Evolutionary conservation across 352 stramenopile genomes (phyloP).

Genomic region (Pythium chondricola): DNA sequence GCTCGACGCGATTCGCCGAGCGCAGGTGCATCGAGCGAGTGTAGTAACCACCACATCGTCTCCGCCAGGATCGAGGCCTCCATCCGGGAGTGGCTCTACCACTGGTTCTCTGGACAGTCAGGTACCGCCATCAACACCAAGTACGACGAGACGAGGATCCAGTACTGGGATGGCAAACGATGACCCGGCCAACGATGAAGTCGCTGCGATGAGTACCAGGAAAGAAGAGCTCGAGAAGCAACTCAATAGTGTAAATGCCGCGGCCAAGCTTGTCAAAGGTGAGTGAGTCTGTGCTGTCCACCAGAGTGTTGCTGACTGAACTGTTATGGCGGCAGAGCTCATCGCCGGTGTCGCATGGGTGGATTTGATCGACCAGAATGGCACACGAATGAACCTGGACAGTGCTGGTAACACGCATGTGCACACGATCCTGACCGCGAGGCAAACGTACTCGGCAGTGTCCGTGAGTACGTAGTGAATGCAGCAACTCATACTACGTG

Average conservation of each 20-base stretch:
- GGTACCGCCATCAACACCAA: not conserved
- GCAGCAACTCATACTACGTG: not conserved
- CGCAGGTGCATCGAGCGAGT: slow-evolving; percentile 15
- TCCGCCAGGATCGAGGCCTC: slow-evolving; percentile 6
- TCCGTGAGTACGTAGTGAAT: slow-evolving; percentile 36
- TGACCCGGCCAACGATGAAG: slow-evolving; percentile 10
- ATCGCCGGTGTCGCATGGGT: slow-evolving; percentile 28
- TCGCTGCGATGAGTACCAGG: slow-evolving; percentile 24
- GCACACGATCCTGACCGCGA: slow-evolving; percentile 35
- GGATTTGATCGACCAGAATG: slow-evolving; percentile 45
- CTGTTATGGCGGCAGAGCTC: slow-evolving; percentile 31
- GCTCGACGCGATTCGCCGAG: slow-evolving; percentile 47
- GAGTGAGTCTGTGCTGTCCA: no score
- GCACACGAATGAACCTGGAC: slow-evolving; percentile 41
- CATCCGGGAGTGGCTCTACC: not conserved
- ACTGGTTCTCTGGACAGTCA: not conserved
- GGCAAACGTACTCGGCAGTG: slow-evolving; percentile 42
- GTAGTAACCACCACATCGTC: slow-evolving; percentile 2
- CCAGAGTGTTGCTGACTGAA: not conserved
- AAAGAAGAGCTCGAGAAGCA: slow-evolving; percentile 39
- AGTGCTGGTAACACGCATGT: slow-evolving; percentile 26
- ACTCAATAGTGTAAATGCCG: slow-evolving; percentile 39
- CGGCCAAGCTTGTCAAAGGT: slow-evolving; percentile 52
- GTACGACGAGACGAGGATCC: not conserved
- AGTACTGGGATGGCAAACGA: slow-evolving; percentile 1